A percentile compares a stretch with the other conserved stretches of the same genome.
These are phyloP conservation scores for Geranium incanum DNA, from an alignment of 441 rosid species.

Conservation along the genomic window DNA sequence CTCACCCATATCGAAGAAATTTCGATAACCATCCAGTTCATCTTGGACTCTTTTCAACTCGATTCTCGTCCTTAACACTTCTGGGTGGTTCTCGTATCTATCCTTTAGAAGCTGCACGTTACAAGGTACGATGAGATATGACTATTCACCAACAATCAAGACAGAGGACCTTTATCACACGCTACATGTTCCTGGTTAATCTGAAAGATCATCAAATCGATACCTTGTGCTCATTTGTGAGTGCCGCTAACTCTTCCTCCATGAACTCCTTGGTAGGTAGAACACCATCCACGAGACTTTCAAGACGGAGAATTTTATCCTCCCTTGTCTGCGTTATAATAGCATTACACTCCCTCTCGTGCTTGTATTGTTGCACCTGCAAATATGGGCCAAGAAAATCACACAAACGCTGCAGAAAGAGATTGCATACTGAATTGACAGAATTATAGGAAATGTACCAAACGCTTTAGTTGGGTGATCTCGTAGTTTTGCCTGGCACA, in stretches of 20 bases:
- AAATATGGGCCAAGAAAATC: conserved; percentile 22
- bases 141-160: conserved; percentile 9
- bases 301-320: conserved; percentile 87
- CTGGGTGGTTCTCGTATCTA: conserved; percentile 87
- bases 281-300: conserved; percentile 94
- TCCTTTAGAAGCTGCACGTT: conserved; percentile 74
- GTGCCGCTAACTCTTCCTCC: conserved; percentile 74
- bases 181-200: neutral
- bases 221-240: conserved; percentile 77
- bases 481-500: conserved; percentile 87
- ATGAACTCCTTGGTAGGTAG: conserved; percentile 79
- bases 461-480: conserved; percentile 84
- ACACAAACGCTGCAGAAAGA: conserved; percentile 13
- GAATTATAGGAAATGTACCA: conserved; percentile 47
- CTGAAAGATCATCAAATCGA: conserved; percentile 11
- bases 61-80: conserved; percentile 58
- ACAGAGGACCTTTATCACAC: neutral
- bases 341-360: conserved; percentile 95
- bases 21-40: conserved; percentile 68
- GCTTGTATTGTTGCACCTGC: conserved; percentile 96
- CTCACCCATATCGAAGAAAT: conserved; percentile 82
- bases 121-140: conserved; percentile 19
- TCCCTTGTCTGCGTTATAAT: conserved; percentile 84
- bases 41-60: conserved; percentile 75
- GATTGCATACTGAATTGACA: conserved; percentile 6